Evolutionary conservation across 2,329 filamentous ascomycete genomes (phyloP), one percentile per base, ranked within the genome.

Genomic region (Exophiala bonariae): DNA sequence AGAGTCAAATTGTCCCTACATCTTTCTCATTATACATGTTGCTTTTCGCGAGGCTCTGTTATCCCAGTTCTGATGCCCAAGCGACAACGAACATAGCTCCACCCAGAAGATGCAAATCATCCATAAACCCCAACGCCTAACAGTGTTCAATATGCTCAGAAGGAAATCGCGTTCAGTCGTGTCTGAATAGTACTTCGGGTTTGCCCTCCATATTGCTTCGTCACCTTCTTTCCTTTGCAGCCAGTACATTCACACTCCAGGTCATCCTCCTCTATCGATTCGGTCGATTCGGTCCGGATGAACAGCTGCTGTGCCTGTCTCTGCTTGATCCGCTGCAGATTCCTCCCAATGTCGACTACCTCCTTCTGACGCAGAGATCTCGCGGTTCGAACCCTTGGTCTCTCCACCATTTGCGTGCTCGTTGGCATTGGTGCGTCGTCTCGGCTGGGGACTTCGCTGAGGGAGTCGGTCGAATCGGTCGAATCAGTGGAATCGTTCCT

Each of bases 131-230:
- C n/a, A n/a, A n/a, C n/a, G n/a, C n/a, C n/a, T n/a, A n/a, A n/a
- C n/a, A n/a, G n/a, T n/a, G n/a, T n/a, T n/a, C n/a, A 34, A 34
- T n/a, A 18, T 37, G 17, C n/a, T 37, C 35, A 37, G 20, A 37
- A 37, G 11, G 35, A 37, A 19, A 37, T 18, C 7, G 35, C 35
- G 20, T 37, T 37, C 16, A 37, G 11, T 19, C 35, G 9, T 8
- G 14, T 19, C 35, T 37, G 35, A 19, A 37, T 19, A 8, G 10
- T 18, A 4, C 16, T 37, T 19, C 35, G 20, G 18, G 8, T 37
- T 17, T 19, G 19, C 14, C 7, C 7, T 7, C 35, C 18, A 8
- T 8, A 6, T 19, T 19, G 17, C 8, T 17, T 17, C 18, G 7
- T 37, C 8, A 7, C 18, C n/a, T 19, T 18, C n/a, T 17, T 37